phyloP scores from a whole-genome alignment of 2,329 filamentous ascomycete genomes.

The Ceratocystis alfenasii region DNA sequence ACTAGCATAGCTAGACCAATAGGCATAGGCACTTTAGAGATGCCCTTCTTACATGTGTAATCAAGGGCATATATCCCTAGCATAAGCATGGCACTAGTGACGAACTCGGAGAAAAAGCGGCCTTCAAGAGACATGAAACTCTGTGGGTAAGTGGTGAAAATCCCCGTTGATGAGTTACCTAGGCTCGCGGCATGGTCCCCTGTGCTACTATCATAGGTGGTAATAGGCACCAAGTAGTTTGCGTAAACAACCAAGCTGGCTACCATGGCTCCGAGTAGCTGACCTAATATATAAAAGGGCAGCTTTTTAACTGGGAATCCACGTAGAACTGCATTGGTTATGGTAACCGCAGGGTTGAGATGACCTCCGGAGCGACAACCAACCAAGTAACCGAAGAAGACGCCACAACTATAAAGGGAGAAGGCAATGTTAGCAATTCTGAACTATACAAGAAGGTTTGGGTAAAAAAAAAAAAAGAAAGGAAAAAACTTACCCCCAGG shows the following conservation, averaged over 20 bases:
- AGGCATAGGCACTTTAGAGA: conserved; percentile 41
- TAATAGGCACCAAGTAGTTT: conserved; percentile 53
- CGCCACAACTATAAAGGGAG: conserved; percentile 41
- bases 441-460: not conserved
- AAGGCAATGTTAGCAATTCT: conserved; percentile 24
- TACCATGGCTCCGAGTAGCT: conserved; percentile 55
- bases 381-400: conserved; percentile 60
- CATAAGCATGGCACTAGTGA: conserved; percentile 56
- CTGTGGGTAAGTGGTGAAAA: conserved; percentile 65
- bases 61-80: conserved; percentile 57
- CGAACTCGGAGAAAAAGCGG: conserved; percentile 61
- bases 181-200: conserved; percentile 49
- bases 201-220: conserved; percentile 48
- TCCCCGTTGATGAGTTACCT: conserved; percentile 50
- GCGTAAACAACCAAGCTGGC: conserved; percentile 49
- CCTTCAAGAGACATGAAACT: conserved; percentile 52
- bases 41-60: conserved; percentile 45
- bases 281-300: conserved; percentile 53
- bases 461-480: not conserved
- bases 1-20: conserved; percentile 59
- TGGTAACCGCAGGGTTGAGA: conserved; percentile 59
- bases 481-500: conserved; percentile 34
- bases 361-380: conserved; percentile 54
- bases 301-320: conserved; percentile 58
- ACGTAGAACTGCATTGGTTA: conserved; percentile 57